Conservation (phyloP, 441 rosid genomes). For the Mallotus japonicus region DNA sequence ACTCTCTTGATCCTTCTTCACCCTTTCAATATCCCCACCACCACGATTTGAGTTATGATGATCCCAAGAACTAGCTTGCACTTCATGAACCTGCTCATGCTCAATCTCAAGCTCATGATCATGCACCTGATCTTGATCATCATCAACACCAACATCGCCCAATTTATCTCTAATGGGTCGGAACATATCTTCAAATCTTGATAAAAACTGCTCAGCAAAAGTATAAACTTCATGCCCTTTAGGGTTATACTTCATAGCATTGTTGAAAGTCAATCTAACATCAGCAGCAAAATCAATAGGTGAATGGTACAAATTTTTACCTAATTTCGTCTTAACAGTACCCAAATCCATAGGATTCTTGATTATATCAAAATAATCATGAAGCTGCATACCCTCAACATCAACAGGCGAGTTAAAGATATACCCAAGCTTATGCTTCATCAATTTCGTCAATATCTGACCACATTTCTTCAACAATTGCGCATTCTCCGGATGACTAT, state of each 20-base stretch:
- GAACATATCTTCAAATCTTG: conserved; percentile 56
- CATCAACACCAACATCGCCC: conserved; percentile 31
- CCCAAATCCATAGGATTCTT: conserved; percentile 93
- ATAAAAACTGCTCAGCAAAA: conserved; percentile 53
- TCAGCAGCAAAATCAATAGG: conserved; percentile 74
- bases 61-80: conserved; percentile 58
- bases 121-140: conserved; percentile 28
- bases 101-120: conserved; percentile 26
- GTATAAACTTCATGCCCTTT: conserved; percentile 63
- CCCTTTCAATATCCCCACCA: conserved; percentile 23
- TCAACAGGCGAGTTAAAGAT: conserved; percentile 75
- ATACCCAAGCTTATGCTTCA: conserved; percentile 72
- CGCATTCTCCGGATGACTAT: conserved; percentile 26
- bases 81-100: conserved; percentile 28
- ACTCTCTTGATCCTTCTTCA: conserved; percentile 30
- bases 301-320: conserved; percentile 48
- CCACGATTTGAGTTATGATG: conserved; percentile 25
- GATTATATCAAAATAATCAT: conserved; percentile 65
- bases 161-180: conserved; percentile 41
- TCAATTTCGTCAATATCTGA: conserved; percentile 66
- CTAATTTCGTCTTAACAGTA: conserved; percentile 60
- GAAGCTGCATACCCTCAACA: conserved; percentile 57
- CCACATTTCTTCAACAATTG: conserved; percentile 51
- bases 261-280: conserved; percentile 72
- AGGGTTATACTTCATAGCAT: conserved; percentile 83